Base-by-base conservation (phyloP, 2,329 filamentous ascomycete genomes). In the Clonostachys chloroleuca region DNA sequence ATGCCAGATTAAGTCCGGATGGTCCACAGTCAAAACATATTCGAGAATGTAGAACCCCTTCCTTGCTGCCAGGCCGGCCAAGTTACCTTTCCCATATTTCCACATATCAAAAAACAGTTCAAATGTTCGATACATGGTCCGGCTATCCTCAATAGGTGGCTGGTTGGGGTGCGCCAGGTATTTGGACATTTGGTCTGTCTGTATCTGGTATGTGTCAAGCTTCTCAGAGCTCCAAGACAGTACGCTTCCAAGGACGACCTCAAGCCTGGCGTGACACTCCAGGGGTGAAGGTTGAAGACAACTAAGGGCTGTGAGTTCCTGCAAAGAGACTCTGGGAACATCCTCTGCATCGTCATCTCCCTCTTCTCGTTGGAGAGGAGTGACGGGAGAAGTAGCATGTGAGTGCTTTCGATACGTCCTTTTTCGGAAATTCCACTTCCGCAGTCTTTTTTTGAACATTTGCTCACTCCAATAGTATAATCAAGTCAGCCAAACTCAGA, bases 391-490 rank as follows among this genome's bases (percentile, higher is more conserved):
- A 20, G 24, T n/a, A 57, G 53, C 24, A 56, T 57, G 10, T 57
- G 56, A 47, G 51, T 51, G 7, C 51, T 61, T 65, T 41, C 64
- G 58, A 51, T 67, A 66, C 46, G 56, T 55, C 36, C 64, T 58
- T 47, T 68, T 68, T 45, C 64, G 60, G 18, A 68, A 49, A 44
- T 65, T 62, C 65, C 65, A 68, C 51, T 66, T 68, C 52, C 63
- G 65, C 41, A 68, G 52, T 34, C 65, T 58, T 51, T 68, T 68
- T 48, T 68, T 68, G 46, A 66, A 68, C 64, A 67, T 68, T 56
- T 68, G 63, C 47, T 66, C 63, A 46, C 65, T 68, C 24, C 24
- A 30, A 4, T 30, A 30, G 8, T 30, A 10, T 10, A 10, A 3
- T 4, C 24, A 30, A 3, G 24, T 30, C 24, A 30, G 24, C 24